These are phyloP conservation scores for Fragaria ananassa DNA, from an alignment of 306 rosid genomes.

Conservation along the genomic window DNA sequence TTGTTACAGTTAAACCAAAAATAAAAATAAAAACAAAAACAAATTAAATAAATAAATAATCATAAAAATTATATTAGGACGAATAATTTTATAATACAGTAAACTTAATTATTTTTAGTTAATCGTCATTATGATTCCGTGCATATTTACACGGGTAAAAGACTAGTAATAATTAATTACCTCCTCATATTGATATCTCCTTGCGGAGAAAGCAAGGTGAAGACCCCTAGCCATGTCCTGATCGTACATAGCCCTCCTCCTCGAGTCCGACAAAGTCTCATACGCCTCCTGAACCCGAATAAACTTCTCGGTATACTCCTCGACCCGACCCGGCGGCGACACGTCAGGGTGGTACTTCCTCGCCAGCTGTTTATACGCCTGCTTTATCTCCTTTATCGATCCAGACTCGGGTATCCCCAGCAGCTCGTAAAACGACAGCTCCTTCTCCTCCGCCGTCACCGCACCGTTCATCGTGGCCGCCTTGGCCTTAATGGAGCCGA, in stretches of 20 bases:
- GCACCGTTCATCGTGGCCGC: conserved; percentile 47
- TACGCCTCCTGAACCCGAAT: conserved; percentile 86
- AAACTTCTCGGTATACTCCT: conserved; percentile 71
- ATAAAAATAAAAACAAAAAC: no score
- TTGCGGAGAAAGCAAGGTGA: conserved; percentile 66
- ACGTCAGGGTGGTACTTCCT: conserved; percentile 90
- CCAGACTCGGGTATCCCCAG: conserved; percentile 70
- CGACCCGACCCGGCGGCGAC: conserved; percentile 79
- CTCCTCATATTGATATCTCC: conserved; percentile 41
- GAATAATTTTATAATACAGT: no score
- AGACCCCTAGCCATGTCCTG: conserved; percentile 67
- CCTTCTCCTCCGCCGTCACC: conserved; percentile 11
- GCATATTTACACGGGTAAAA: no score
- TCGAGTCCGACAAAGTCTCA: conserved; percentile 75
- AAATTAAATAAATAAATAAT: no score
- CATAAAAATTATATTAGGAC: no score
- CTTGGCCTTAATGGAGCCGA: conserved; percentile 27
- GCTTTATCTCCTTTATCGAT: conserved; percentile 65
- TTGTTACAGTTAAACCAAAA: no score
- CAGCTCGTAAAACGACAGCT: conserved; percentile 59
- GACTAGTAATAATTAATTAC: conserved; percentile 17
- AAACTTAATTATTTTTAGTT: no score
- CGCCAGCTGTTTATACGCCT: conserved; percentile 80
- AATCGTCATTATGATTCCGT: no score
- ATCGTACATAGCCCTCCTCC: conserved; percentile 65